Base-by-base conservation (phyloP, 495 filamentous ascomycete species). In the Neurospora sp. region DNA sequence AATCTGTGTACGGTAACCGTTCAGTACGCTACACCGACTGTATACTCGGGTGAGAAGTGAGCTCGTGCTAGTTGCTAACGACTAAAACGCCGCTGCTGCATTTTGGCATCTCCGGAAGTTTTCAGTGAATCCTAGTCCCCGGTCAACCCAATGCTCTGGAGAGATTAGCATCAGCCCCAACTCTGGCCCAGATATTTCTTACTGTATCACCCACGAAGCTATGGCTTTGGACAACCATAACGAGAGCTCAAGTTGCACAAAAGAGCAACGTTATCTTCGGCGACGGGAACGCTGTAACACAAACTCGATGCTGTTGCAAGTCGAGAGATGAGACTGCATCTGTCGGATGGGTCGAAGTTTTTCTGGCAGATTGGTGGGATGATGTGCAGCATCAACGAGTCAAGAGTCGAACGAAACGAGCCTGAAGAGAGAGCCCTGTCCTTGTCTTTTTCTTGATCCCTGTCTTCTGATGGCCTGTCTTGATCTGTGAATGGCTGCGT, bases 371-470 rank as follows among this genome's bases (percentile, higher is more conserved):
- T 74, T 74, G 77, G 77, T 74, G 78, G 70, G 77, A 79, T 80
- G 79, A 81, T 81, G 79, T 80, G 79, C 79, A 81, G 75, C 73
- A 71, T 70, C 78, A 75, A 77, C 78, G 79, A 81, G 78, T 81
- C 79, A 81, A 81, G 79, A 72, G 71, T 72, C 62, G 75, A 76
- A 70, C 75, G 75, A 77, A 77, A 77, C 73, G 73, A 62, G 73
- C 75, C 73, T 60, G 75, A 74, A 76, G 74, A 75, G 71, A 74
- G 69, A 75, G 42, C 75, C 74, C 71, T 78, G 40, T 73, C 71
- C 70, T 16, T 46, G 66, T 72, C 54, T 46, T 74, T 69, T 31
- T 60, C 7, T 38, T 72, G 42, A 60, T 20, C 54, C 71, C 72
- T 73, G 75, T 74, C 75, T 76, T 72, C 76, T 78, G 54, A 79